Evolutionary conservation across 768 basidiomycete genomes (phyloP), one percentile per base, ranked within the genome.

Genomic region (Mycena vulgaris): DNA sequence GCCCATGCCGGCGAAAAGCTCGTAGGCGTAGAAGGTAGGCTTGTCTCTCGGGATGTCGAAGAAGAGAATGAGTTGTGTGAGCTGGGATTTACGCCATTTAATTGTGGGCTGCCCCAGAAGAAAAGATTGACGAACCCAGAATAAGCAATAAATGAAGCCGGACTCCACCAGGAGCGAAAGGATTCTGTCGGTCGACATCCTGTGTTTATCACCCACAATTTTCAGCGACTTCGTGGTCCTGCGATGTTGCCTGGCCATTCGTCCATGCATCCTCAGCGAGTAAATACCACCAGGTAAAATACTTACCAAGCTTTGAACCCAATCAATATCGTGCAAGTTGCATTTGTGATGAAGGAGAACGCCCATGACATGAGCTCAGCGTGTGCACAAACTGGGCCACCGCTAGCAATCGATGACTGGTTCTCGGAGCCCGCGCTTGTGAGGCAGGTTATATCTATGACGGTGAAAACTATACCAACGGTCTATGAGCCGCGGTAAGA

Each of bases 141-240:
- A 74, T 23, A 72, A n/a, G 39, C 70, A 74, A 28, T 74, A 74
- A 28, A 72, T 62, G 45, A 71, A 69, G 13, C 73, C 73, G 19
- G 73, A 74, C 33, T 74, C 73, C 8, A 74, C 73, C 16, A 74
- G 63, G 19, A 74, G 3, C n/a, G 61, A 53, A 23, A 74, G 64
- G 4, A 74, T 14, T 31, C 47, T 57, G 23, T 72, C 60, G 1
- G 56, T 61, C 3, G 69, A 65, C 42, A 65, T 25, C 14, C 42
- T 9, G 11, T 16, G 51, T 0, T 28, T 2, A 4, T 45, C 39
- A 11, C 23, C 42, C 21, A 27, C 21, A 13, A 53, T 48, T 57
- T 35, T 63, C n/a, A 70, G 31, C 16, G 58, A 1, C 5, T 21
- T 49, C 61, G 48, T 71, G 5, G 48, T 28, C 28, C 27, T 45